These are phyloP conservation scores for Bothriochloa decipiens DNA, from an alignment of 176 grass and related monocot genomes.

Conservation along the genomic window DNA sequence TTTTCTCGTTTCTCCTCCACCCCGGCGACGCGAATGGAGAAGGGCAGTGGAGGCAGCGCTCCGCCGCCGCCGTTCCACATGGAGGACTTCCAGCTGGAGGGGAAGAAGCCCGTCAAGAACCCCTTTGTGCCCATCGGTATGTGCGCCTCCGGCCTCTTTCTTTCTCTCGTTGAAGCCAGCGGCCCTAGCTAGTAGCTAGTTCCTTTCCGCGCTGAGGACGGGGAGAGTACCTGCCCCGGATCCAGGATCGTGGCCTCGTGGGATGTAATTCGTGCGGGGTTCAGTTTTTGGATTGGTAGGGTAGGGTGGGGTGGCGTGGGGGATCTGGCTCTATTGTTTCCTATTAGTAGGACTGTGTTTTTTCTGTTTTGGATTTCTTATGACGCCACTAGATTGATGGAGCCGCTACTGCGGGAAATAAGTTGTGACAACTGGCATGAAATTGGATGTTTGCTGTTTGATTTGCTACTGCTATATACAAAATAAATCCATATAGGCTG, in stretches of 20 bases:
- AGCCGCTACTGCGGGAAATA: neutral
- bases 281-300: neutral
- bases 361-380: neutral
- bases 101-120: constrained; percentile 91
- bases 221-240: neutral
- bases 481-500: neutral
- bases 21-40: constrained; percentile 44
- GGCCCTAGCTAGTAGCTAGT: neutral
- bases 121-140: constrained; percentile 93
- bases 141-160: neutral
- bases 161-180: neutral
- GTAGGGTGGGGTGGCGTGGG: too few relatives aligned
- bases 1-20: neutral
- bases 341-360: neutral
- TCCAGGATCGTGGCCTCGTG: neutral
- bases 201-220: neutral
- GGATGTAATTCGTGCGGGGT: neutral
- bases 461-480: neutral
- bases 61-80: constrained; percentile 34
- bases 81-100: constrained; percentile 53
- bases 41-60: constrained; percentile 36
- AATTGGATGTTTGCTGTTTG: neutral
- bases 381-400: neutral
- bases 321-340: neutral
- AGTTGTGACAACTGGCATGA: neutral